Percentiles rank a stretch among this genome's conserved stretches.
Conservation (phyloP, 2,329 filamentous ascomycete species). For the Aspergillus latus region DNA sequence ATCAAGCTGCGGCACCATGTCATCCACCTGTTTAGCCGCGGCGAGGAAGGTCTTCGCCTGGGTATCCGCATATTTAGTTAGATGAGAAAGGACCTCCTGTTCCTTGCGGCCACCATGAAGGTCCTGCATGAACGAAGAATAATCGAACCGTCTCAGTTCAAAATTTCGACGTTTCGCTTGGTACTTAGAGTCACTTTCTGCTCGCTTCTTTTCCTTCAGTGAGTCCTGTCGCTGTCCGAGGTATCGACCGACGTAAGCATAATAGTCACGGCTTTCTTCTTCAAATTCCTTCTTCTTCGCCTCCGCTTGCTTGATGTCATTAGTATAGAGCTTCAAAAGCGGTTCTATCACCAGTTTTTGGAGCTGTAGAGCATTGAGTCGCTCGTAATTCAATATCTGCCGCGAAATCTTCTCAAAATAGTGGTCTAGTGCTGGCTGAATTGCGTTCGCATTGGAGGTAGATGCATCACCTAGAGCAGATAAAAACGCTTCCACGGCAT, state of each 20-base stretch:
- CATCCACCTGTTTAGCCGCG: conserved; percentile 83
- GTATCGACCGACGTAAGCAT: conserved; percentile 90
- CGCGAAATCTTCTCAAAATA: conserved; percentile 97
- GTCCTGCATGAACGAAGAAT: conserved; percentile 98
- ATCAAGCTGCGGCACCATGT: conserved; percentile 82
- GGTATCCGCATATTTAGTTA: conserved; percentile 89
- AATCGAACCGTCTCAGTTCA: conserved; percentile 96
- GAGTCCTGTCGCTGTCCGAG: conserved; percentile 95
- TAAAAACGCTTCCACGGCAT: conserved; percentile 77
- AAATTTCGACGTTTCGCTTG: conserved; percentile 91
- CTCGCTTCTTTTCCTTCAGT: conserved; percentile 94
- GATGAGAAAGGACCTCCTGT: conserved; percentile 89
- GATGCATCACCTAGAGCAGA: conserved; percentile 85
- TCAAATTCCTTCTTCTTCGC: conserved; percentile 97
- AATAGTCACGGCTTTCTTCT: conserved; percentile 98
- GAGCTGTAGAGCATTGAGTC: conserved; percentile 76
- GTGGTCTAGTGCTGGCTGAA: conserved; percentile 95
- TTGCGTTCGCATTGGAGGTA: conserved; percentile 87
- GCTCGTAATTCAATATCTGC: conserved; percentile 85
- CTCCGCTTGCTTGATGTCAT: conserved; percentile 97
- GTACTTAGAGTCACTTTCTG: conserved; percentile 93
- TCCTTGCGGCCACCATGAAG: conserved; percentile 98
- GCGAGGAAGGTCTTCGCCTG: conserved; percentile 81
- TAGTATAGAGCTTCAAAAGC: conserved; percentile 82
- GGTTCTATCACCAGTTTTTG: conserved; percentile 95